A percentile compares a stretch with the other conserved stretches of the same genome.
These are phyloP conservation scores for Pistacia atlantica DNA, from an alignment of 345 rosid species.

Conservation along the genomic window DNA sequence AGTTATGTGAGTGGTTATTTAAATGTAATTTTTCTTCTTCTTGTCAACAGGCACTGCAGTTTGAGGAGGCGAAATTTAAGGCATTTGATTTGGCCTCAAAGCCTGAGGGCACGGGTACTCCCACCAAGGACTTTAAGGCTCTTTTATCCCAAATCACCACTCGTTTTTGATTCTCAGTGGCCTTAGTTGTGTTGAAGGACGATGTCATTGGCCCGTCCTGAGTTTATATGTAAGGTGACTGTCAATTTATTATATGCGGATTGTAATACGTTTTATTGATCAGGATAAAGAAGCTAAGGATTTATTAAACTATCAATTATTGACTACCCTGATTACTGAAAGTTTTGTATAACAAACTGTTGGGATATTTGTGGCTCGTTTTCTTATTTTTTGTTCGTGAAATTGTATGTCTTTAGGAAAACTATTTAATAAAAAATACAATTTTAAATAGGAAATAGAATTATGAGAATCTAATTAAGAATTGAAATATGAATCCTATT, in stretches of 20 bases:
- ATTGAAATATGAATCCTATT: no score
- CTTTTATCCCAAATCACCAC: constrained; percentile 68
- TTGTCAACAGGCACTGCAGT: constrained; percentile 62
- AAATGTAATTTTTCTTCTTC: constrained; percentile 7
- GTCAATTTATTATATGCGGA: no score
- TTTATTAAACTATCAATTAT: neutral
- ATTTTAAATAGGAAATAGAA: no score
- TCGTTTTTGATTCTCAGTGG: constrained; percentile 47
- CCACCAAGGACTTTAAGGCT: constrained; percentile 86
- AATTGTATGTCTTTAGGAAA: no score
- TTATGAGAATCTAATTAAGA: no score
- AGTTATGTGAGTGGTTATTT: neutral
- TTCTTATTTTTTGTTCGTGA: no score
- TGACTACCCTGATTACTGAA: neutral
- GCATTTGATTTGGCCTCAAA: constrained; percentile 93
- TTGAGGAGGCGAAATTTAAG: constrained; percentile 77
- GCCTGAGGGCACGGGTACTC: constrained; percentile 80
- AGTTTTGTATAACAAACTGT: no score
- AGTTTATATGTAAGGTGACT: neutral
- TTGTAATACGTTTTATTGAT: no score
- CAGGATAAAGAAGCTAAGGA: neutral
- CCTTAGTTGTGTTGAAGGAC: neutral
- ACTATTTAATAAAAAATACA: no score
- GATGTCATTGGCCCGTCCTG: neutral
- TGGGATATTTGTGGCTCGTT: no score